A percentile compares a stretch with the other conserved stretches of the same genome.
phyloP scores from a whole-genome alignment of 2,329 filamentous ascomycete genomes.

The Lachnellula hyalina region DNA sequence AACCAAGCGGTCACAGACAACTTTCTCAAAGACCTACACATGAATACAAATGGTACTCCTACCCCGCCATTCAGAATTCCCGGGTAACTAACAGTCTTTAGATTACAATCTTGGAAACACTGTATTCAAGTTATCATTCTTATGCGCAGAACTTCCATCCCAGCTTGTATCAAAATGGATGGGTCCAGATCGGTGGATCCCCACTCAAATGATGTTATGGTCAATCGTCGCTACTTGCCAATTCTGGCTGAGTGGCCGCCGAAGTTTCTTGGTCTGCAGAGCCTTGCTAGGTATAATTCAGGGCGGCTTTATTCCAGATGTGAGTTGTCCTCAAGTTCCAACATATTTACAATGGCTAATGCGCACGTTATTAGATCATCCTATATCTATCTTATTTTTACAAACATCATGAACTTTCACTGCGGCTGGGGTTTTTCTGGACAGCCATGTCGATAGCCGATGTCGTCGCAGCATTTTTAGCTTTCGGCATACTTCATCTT shows the following conservation, averaged over 20 bases:
- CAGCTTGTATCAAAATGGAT: slow-evolving; percentile 44
- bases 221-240: slow-evolving; percentile 50
- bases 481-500: slow-evolving; percentile 51
- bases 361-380: slow-evolving; percentile 33
- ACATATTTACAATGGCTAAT: not conserved
- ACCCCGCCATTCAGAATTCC: not conserved
- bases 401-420: slow-evolving; percentile 58
- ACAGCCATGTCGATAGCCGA: slow-evolving; percentile 45
- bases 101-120: slow-evolving; percentile 45
- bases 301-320: slow-evolving; percentile 55
- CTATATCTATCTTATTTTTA: slow-evolving; percentile 68
- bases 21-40: slow-evolving; percentile 47
- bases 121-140: slow-evolving; percentile 35
- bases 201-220: slow-evolving; percentile 48
- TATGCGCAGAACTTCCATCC: slow-evolving; percentile 50
- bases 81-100: not conserved
- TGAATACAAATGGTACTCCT: slow-evolving; percentile 39
- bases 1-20: slow-evolving; percentile 49
- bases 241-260: slow-evolving; percentile 31
- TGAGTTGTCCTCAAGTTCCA: slow-evolving; percentile 32
- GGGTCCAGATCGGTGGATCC: slow-evolving; percentile 48
- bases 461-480: slow-evolving; percentile 50
- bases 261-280: slow-evolving; percentile 30
- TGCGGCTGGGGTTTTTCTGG: slow-evolving; percentile 65
- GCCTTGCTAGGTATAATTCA: slow-evolving; percentile 24